Evolutionary conservation across 2,329 filamentous ascomycete species (phyloP), one percentile per base, ranked within the genome.

Genomic region (Corynespora cassiicola): DNA sequence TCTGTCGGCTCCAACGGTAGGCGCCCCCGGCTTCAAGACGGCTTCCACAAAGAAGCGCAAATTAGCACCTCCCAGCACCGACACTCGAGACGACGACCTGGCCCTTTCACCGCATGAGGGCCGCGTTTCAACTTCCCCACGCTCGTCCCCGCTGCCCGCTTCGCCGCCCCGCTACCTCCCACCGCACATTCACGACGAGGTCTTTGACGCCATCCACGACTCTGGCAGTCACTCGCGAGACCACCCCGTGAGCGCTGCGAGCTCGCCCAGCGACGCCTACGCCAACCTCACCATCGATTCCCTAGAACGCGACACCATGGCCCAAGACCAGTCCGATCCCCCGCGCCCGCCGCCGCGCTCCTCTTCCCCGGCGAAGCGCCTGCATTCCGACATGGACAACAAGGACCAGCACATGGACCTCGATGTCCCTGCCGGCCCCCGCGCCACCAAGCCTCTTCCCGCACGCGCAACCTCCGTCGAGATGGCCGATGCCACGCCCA

Each of bases 151-250:
- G 46, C 65, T 63, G 36, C 63, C 57, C 31, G 54, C 61, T 43
- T 67, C 57, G 14, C 68, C 70, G 37, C 69, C 72, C 27, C 72
- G 75, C 42, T 79, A 75, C 60, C 70, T 82, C 38, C 79, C 79
- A 45, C 74, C 78, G 36, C 79, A 81, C 63, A 66, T 82, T 39
- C 77, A 79, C 59, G 72, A 75, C 62, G 76, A 79, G 60, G 70
- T 77, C 36, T 54, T 62, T 21, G 66, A 70, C 58, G 56, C 61
- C 9, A 47, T 56, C 18, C 52, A 53, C 17, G 63, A 66, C 38
- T 32, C 58, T 21, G 48, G 27, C 28, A 54, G 38, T 19, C 69
- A 69, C 47, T 45, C 56, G 28, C 47, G 51, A 51, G 64, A 66
- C 44, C 63, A 63, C 59, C 25, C 66, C 17, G n/a, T n/a, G n/a